These are phyloP conservation scores for Hyaloscypha variabilis DNA, from an alignment of 495 filamentous ascomycete species.

Conservation along the genomic window DNA sequence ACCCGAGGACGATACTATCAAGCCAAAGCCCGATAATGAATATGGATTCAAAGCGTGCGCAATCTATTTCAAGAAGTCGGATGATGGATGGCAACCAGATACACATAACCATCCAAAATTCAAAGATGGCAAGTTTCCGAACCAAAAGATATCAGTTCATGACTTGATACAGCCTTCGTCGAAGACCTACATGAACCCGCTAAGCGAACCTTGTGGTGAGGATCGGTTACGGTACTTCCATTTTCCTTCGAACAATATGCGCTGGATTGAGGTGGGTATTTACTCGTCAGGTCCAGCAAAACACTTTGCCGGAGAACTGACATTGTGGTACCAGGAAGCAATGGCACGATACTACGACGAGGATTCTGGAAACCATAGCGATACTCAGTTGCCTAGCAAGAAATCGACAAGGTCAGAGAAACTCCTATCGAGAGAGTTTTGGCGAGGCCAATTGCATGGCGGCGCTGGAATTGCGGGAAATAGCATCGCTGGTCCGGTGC, in stretches of 20 bases:
- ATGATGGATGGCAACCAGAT: slow-evolving; percentile 11
- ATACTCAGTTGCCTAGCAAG: not conserved
- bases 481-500: slow-evolving; percentile 11
- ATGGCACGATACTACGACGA: slow-evolving; percentile 25
- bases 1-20: not conserved
- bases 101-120: slow-evolving; percentile 16
- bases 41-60: slow-evolving; percentile 23
- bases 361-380: slow-evolving; percentile 14
- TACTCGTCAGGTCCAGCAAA: not conserved
- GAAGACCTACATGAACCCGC: slow-evolving; percentile 6
- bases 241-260: slow-evolving; percentile 29
- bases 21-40: slow-evolving; percentile 3
- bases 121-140: slow-evolving; percentile 21
- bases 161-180: slow-evolving; percentile 10
- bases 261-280: slow-evolving; percentile 22
- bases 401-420: slow-evolving; percentile 10
- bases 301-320: not conserved
- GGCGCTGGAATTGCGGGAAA: not conserved
- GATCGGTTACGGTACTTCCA: slow-evolving; percentile 27
- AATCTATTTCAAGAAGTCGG: slow-evolving; percentile 15
- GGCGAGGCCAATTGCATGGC: slow-evolving; percentile 22
- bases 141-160: slow-evolving; percentile 24
- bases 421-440: slow-evolving; percentile 21
- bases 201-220: slow-evolving; percentile 1
- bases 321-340: slow-evolving; percentile 13